Base-by-base conservation (phyloP, 2,329 filamentous ascomycete species). In the Xylaria sp. region DNA sequence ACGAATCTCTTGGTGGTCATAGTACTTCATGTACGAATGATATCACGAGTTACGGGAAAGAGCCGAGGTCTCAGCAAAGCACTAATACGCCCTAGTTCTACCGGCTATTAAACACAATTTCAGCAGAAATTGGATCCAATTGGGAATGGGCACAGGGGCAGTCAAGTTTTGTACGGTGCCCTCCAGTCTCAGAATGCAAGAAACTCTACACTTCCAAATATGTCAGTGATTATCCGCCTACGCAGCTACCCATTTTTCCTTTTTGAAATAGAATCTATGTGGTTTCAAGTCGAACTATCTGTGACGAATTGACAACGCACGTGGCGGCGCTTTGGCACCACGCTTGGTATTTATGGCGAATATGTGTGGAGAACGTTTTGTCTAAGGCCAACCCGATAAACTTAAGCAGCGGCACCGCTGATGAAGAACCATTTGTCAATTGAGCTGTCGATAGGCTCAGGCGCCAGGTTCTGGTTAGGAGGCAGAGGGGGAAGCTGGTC, bases 361-460 rank as follows among this genome's bases (percentile, higher is more conserved):
- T 58, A 59, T 63, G 57, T 70, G 61, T 59, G 60, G 55, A 60
- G 55, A 65, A 47, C 58, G 55, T 75, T 74, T 77, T 77, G 72
- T 77, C 77, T 80, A 78, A 71, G 70, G 66, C 71, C 75, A 66
- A 69, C 57, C 18, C 44, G 51, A 32, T 48, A 67, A 55, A 50
- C 77, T 85, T 92, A 95, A 77, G 91, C 87, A 77, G 94, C 93
- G 80, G 96, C 96, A 83, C 96, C 96, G 82, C 94, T 97, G 84
- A 99, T 99, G 90, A 98, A 99, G 92, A 99, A 99, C 96, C 96
- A 99, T 91, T 99, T 99, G 90, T 99, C 96, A 80, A 98, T 97
- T 84, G 91, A 97, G 81, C 90, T 88, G 81, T 99, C 96, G 77
- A 99, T 97, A 79, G 95, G 94, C 74, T 91, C 95, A 69, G 96